Evolutionary conservation across 108 stramenopile genomes (phyloP).

Genomic region (Chaetoceros muelleri): DNA sequence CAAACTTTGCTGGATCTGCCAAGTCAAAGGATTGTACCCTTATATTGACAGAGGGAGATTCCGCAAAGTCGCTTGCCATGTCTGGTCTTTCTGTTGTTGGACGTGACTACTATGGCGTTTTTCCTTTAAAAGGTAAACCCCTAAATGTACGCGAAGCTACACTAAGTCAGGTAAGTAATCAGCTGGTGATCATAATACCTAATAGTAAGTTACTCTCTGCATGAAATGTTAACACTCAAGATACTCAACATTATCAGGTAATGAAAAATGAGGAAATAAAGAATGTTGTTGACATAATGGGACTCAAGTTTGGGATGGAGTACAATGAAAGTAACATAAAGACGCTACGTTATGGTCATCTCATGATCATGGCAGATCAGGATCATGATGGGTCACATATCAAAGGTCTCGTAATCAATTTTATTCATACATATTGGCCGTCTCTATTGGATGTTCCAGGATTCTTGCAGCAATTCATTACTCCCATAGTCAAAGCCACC

Average conservation of each 20-base stretch:
- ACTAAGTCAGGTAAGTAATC: constrained; percentile 36
- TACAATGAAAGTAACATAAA: constrained; percentile 86
- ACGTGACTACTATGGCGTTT: constrained; percentile 86
- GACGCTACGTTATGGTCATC: constrained; percentile 80
- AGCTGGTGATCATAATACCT: too few species aligned
- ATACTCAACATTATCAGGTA: too few species aligned
- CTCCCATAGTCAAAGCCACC: constrained; percentile 97
- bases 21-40: constrained; percentile 90
- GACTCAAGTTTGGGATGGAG: constrained; percentile 81
- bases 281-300: constrained; percentile 96
- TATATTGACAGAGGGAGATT: constrained; percentile 94
- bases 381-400: constrained; percentile 99
- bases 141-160: constrained; percentile 95
- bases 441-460: constrained; percentile 87
- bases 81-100: constrained; percentile 89
- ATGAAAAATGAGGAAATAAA: constrained; percentile 95
- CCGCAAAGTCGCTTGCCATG: constrained; percentile 90
- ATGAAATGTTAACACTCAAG: too few species aligned
- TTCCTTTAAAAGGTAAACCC: constrained; percentile 95
- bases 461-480: constrained; percentile 99
- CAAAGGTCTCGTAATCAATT: constrained; percentile 99
- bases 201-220: too few species aligned
- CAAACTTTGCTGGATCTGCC: constrained; percentile 90
- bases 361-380: constrained; percentile 99
- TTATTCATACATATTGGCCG: constrained; percentile 96